Evolutionary conservation across 441 rosid species (phyloP), one percentile per base, ranked within the genome.

Genomic region (Erysimum cheiri): DNA sequence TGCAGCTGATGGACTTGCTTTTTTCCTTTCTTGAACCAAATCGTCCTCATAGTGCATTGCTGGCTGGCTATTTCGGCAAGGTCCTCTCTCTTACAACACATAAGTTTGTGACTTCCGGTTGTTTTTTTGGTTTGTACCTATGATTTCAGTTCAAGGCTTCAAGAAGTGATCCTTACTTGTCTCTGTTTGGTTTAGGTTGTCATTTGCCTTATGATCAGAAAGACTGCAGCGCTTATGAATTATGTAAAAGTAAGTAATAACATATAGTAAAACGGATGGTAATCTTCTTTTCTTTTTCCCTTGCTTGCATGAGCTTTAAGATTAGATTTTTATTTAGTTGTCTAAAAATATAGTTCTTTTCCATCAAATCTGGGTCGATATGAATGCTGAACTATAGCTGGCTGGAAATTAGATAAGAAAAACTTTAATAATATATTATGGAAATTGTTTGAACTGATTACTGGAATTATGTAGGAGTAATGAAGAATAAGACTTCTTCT

Each of bases 51-150:
- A 88, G 95, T 83, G 89, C 98, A 37, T 81, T 90, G 78, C 82
- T 88, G 67, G 99, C 99, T 62, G 99, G 98, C 60, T 96, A 90
- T 83, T 96, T 96, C 76, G 90, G 99, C 83, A 96, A 96, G 93
- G 98, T 96, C 49, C 67, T 69, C 50, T 57, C 66, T 70, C 40
- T 29, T 33, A 36, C 36, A 43, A 22, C 69, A 53, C 62, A 35
- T 11, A n/a, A 63, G 22, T 48, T 13, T 56, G 1, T 22, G 12
- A 29, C 61, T 53, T 50, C 28, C 12, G 13, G 13, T 26, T 13
- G n/a, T 56, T 32, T 31, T 37, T 22, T 75, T 4, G 41, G 26
- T 60, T 60, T 36, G n/a, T 24, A 35, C 31, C 35, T 28, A 7
- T 52, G 72, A 43, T 58, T 52, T 67, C n/a, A 19, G 54, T 29